Conservation (phyloP, 495 filamentous ascomycete species). For the Aspergillus bertholletiae region DNA sequence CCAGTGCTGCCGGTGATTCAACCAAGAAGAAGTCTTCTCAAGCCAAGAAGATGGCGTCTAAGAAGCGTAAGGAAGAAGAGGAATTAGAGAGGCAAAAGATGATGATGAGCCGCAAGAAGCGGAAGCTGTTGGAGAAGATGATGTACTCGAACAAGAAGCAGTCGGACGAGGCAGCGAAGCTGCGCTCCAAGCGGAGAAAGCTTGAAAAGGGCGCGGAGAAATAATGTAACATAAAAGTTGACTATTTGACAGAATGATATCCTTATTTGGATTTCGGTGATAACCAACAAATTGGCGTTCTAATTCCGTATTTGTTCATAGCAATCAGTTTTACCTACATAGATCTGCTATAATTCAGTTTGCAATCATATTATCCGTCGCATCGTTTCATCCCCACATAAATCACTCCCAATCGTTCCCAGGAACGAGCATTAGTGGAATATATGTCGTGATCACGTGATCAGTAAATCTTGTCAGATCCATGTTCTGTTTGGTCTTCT, state of each 20-base stretch:
- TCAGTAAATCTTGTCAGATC: neutral
- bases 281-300: slow-evolving; percentile 14
- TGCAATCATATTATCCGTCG: slow-evolving; percentile 4
- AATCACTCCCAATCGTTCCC: neutral
- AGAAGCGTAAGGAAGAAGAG: slow-evolving; percentile 74
- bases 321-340: neutral
- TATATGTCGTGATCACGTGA: neutral
- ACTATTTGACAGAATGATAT: slow-evolving; percentile 24
- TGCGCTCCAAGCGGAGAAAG: slow-evolving; percentile 84
- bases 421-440: neutral
- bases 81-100: slow-evolving; percentile 84
- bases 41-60: slow-evolving; percentile 62
- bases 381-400: neutral
- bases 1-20: slow-evolving; percentile 29
- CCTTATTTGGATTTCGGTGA: slow-evolving; percentile 17
- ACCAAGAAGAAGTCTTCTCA: slow-evolving; percentile 59
- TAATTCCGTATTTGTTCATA: slow-evolving; percentile 5
- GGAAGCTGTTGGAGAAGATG: slow-evolving; percentile 90
- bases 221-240: slow-evolving; percentile 24
- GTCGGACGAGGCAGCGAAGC: slow-evolving; percentile 67
- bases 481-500: neutral
- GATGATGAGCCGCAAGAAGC: slow-evolving; percentile 90
- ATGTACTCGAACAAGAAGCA: slow-evolving; percentile 81
- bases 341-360: slow-evolving; percentile 1
- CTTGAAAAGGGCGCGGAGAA: slow-evolving; percentile 62